These are phyloP conservation scores for Phytophthora sp. DNA, from an alignment of 352 stramenopile species.

Conservation along the genomic window DNA sequence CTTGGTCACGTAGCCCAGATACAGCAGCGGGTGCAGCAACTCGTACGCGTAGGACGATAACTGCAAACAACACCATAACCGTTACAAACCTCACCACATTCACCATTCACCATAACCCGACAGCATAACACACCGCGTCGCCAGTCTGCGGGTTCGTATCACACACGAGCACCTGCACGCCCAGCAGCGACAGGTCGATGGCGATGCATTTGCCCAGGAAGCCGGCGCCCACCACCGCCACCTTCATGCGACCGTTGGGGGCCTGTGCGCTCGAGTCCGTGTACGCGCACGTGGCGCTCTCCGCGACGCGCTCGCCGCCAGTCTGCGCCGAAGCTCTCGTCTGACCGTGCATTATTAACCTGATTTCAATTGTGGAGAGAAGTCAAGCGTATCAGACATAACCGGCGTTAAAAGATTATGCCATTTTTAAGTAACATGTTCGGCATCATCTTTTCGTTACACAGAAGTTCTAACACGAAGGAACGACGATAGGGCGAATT, in stretches of 20 bases:
- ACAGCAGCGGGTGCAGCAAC: slow-evolving; percentile 69
- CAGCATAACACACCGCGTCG: slow-evolving; percentile 30
- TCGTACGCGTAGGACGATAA: slow-evolving; percentile 66
- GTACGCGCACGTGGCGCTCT: slow-evolving; percentile 28
- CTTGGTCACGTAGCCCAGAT: slow-evolving; percentile 81
- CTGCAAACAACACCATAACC: slow-evolving; percentile 25
- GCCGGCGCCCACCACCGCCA: slow-evolving; percentile 68
- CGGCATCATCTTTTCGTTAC: no score
- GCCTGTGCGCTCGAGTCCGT: slow-evolving; percentile 15
- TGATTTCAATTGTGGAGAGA: no score
- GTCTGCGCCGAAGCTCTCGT: not conserved
- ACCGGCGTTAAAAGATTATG: no score
- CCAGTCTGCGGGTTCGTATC: slow-evolving; percentile 56
- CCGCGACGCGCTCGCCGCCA: slow-evolving; percentile 1
- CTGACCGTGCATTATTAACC: slow-evolving; percentile 22
- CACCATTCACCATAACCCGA: not conserved
- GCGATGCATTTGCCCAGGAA: slow-evolving; percentile 74
- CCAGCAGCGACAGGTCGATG: slow-evolving; percentile 70
- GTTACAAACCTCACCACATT: not conserved
- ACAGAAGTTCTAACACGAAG: no score
- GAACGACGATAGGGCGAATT: no score
- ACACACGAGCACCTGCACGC: slow-evolving; percentile 61
- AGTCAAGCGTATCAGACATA: no score
- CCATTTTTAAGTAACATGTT: no score
- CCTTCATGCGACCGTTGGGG: slow-evolving; percentile 21